A percentile compares a stretch with the other conserved stretches of the same genome.
Evolutionary conservation across 2,329 filamentous ascomycete genomes (phyloP).

Genomic region (Pseudogymnoascus sp.): DNA sequence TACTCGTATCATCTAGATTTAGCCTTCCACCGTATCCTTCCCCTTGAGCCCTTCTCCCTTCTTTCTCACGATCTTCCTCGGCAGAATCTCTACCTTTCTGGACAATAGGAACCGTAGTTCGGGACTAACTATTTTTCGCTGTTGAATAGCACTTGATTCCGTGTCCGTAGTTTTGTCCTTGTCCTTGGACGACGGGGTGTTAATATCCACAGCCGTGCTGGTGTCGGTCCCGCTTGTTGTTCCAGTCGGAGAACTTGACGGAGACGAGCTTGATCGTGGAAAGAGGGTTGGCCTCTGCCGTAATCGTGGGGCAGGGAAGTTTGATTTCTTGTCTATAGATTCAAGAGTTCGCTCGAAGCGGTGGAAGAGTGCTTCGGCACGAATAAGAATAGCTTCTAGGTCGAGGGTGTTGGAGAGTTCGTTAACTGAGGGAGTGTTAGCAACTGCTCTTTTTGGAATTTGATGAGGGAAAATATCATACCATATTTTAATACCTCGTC

Average conservation of each 20-base stretch:
- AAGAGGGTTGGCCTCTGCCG: slow-evolving; percentile 22
- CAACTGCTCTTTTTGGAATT: not conserved
- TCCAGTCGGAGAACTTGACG: slow-evolving; percentile 11
- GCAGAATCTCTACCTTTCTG: slow-evolving; percentile 40
- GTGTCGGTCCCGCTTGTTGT: slow-evolving; percentile 29
- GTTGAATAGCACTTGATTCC: slow-evolving; percentile 5
- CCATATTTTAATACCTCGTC: slow-evolving; percentile 96
- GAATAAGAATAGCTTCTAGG: slow-evolving; percentile 72
- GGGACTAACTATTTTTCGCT: slow-evolving; percentile 47
- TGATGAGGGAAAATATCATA: slow-evolving; percentile 36
- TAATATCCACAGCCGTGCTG: slow-evolving; percentile 23
- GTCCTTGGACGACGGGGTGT: slow-evolving; percentile 25
- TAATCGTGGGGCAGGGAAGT: slow-evolving; percentile 56
- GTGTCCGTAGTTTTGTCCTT: slow-evolving; percentile 17
- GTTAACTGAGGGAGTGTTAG: slow-evolving; percentile 55
- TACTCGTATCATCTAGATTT: not conserved
- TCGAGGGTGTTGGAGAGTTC: slow-evolving; percentile 92
- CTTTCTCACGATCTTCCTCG: slow-evolving; percentile 27
- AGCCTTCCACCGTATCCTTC: not conserved
- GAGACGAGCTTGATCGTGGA: slow-evolving; percentile 7
- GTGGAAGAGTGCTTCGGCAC: slow-evolving; percentile 80
- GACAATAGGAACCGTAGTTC: slow-evolving; percentile 54
- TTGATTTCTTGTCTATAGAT: slow-evolving; percentile 82
- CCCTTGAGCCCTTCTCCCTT: slow-evolving; percentile 25
- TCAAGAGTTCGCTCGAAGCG: slow-evolving; percentile 84